Percentiles rank a stretch among this genome's conserved stretches.
These are phyloP conservation scores for Candida tetrigidarum DNA, from an alignment of 1,139 yeast genomes.

Conservation along the genomic window DNA sequence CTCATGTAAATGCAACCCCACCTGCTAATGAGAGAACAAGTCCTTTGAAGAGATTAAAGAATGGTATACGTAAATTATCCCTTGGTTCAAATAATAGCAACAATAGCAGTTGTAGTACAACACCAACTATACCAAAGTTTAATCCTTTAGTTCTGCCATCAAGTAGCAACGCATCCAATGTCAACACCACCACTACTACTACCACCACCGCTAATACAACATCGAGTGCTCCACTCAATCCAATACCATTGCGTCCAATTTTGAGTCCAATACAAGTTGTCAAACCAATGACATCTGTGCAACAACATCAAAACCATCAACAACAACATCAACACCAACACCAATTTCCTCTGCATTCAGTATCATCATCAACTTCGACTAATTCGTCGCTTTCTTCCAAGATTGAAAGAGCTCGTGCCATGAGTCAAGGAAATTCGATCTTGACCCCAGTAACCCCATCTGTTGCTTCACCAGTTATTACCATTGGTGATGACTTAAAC, in stretches of 20 bases:
- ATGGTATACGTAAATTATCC: slow-evolving; percentile 39
- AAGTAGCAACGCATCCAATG: background rate
- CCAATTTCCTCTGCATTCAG: slow-evolving; percentile 11
- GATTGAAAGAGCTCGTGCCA: slow-evolving; percentile 17
- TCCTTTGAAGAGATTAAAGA: slow-evolving; percentile 31
- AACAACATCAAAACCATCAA: slow-evolving; percentile 14
- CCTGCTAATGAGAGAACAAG: slow-evolving; percentile 16
- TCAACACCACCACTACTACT: slow-evolving; percentile 7
- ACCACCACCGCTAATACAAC: slow-evolving; percentile 15
- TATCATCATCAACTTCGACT: slow-evolving; percentile 18
- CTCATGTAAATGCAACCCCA: slow-evolving; percentile 9
- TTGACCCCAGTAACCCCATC: slow-evolving; percentile 36
- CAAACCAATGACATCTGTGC: slow-evolving; percentile 5
- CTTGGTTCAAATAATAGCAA: slow-evolving; percentile 19
- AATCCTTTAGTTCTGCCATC: slow-evolving; percentile 17
- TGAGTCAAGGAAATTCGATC: slow-evolving; percentile 17
- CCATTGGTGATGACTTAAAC: slow-evolving; percentile 41
- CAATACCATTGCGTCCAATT: slow-evolving; percentile 13
- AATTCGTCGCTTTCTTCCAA: slow-evolving; percentile 14
- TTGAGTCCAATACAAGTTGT: slow-evolving; percentile 15
- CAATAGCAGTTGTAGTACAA: slow-evolving; percentile 10
- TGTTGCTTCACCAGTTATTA: slow-evolving; percentile 45
- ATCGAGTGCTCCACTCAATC: slow-evolving; percentile 15
- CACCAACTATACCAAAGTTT: slow-evolving; percentile 23
- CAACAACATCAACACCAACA: slow-evolving; percentile 9